Evolutionary conservation across 1,284 basidiomycete genomes (phyloP).

Genomic region (Cutaneotrichosporon spelunceum): DNA sequence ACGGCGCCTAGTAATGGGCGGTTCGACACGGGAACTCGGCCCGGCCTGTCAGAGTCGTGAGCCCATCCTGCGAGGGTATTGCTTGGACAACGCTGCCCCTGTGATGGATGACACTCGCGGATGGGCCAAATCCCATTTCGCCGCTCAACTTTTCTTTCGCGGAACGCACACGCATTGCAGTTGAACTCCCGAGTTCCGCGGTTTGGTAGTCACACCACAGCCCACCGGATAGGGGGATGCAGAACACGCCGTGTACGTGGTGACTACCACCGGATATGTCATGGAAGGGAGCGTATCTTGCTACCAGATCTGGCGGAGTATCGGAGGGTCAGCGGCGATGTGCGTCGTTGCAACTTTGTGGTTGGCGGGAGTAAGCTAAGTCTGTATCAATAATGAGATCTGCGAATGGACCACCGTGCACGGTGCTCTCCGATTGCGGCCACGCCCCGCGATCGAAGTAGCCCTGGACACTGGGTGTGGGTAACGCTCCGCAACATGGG

Average conservation of each 20-base stretch:
- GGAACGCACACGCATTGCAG: neutral
- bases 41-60: neutral
- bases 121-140: neutral
- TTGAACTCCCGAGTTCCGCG: neutral
- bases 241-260: neutral
- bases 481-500: neutral
- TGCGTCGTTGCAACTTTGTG: neutral
- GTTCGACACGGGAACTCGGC: neutral
- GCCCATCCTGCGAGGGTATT: neutral
- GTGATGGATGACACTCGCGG: neutral
- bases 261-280: neutral
- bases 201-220: neutral
- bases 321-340: neutral
- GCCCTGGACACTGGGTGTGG: neutral
- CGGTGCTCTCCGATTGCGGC: neutral
- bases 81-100: neutral
- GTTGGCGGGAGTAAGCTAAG: neutral
- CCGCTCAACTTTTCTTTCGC: neutral
- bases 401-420: neutral
- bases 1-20: neutral
- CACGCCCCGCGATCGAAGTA: neutral
- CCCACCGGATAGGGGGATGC: neutral
- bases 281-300: neutral
- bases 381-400: neutral
- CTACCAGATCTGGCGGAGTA: neutral